A percentile compares a stretch with the other conserved stretches of the same genome.
phyloP scores from a whole-genome alignment of 1,139 yeast species.

The Blastobotrys malaysiensis region DNA sequence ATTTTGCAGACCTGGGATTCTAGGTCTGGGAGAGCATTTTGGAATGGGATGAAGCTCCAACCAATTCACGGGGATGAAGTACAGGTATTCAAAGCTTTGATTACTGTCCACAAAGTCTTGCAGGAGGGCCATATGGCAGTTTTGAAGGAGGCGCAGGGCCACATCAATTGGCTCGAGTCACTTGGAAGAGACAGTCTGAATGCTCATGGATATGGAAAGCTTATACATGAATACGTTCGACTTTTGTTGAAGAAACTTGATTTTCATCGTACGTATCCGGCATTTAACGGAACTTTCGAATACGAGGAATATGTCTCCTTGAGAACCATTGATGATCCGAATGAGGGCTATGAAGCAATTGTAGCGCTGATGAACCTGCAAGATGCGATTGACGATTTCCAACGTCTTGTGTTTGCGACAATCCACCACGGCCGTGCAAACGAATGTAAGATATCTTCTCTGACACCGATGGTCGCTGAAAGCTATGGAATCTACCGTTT shows the following conservation, averaged over 20 bases:
- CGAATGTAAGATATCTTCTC: constrained; percentile 79
- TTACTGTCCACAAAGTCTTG: constrained; percentile 83
- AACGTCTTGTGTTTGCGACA: constrained; percentile 69
- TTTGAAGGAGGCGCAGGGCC: constrained; percentile 74
- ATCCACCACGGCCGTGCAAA: constrained; percentile 59
- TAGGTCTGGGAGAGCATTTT: constrained; percentile 76
- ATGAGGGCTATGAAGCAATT: constrained; percentile 90
- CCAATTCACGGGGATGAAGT: constrained; percentile 80
- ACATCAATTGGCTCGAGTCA: constrained; percentile 55
- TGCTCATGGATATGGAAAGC: constrained; percentile 54
- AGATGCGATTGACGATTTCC: constrained; percentile 77
- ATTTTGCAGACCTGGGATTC: constrained; percentile 97
- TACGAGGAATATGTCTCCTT: constrained; percentile 91
- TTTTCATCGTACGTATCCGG: constrained; percentile 81
- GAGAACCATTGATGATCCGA: constrained; percentile 85
- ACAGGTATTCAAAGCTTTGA: constrained; percentile 82
- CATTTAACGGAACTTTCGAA: constrained; percentile 92
- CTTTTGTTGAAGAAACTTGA: constrained; percentile 67
- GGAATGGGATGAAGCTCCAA: constrained; percentile 76
- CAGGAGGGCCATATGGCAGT: constrained; percentile 95
- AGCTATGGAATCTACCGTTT: constrained; percentile 90
- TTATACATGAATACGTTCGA: constrained; percentile 72
- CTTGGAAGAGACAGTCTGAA: constrained; percentile 30
- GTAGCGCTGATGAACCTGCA: constrained; percentile 82
- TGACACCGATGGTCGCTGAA: constrained; percentile 91